Evolutionary conservation across 2,329 filamentous ascomycete genomes (phyloP).

Genomic region (Diaporthe australafricana): DNA sequence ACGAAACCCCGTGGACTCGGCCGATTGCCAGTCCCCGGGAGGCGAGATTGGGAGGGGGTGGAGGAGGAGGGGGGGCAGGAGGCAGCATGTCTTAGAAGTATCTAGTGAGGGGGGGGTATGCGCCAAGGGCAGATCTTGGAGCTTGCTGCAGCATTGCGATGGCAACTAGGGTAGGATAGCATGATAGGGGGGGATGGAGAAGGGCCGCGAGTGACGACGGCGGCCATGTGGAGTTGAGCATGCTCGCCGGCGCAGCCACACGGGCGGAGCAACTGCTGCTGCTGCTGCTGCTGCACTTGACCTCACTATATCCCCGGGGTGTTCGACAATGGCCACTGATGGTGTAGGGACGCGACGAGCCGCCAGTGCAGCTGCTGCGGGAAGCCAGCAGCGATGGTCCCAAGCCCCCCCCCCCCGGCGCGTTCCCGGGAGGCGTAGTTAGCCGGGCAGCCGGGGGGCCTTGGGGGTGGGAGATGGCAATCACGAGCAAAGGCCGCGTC

Average conservation of each 20-base stretch:
- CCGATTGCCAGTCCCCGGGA: constrained; percentile 4
- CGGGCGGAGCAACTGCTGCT: not conserved
- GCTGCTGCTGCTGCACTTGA: not conserved
- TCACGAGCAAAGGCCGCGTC: constrained; percentile 28
- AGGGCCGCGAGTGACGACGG: constrained; percentile 2
- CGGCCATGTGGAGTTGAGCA: not conserved
- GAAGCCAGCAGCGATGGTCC: not conserved
- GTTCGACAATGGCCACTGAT: not conserved
- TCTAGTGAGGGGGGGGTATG: not conserved
- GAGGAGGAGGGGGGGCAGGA: constrained; percentile 14
- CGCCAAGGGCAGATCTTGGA: constrained; percentile 1
- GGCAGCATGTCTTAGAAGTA: constrained; percentile 5
- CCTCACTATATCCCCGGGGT: not conserved
- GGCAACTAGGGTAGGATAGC: not conserved
- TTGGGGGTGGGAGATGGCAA: not conserved
- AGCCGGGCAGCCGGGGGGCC: not conserved
- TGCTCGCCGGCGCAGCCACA: not conserved
- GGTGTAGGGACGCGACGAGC: constrained; percentile 24
- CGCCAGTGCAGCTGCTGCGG: not conserved
- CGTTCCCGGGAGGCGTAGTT: constrained; percentile 10
- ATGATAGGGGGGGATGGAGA: not conserved
- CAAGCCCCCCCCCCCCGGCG: not conserved
- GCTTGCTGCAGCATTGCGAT: not conserved
- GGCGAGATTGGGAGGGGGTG: not conserved
- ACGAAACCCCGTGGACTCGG: constrained; percentile 5